phyloP scores from a whole-genome alignment of 305 asterid genomes.

The Galium porrigens region DNA sequence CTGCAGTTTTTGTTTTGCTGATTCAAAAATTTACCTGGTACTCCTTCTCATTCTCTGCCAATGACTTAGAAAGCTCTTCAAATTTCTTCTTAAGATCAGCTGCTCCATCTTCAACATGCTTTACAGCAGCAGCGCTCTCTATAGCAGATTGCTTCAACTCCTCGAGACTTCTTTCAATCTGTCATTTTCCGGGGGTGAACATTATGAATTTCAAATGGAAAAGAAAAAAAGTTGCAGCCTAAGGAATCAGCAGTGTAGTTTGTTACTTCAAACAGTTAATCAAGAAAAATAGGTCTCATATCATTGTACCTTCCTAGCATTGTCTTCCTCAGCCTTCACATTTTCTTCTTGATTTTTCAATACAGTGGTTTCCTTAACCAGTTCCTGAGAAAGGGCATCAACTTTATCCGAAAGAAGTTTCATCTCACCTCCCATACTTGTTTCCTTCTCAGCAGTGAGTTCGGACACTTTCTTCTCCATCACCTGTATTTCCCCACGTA shows the following conservation, averaged over 20 bases:
- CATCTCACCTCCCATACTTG: conserved; percentile 83
- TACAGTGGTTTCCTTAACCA: conserved; percentile 66
- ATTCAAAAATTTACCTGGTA: conserved; percentile 43
- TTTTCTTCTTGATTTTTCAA: conserved; percentile 60
- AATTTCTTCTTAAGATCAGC: conserved; percentile 48
- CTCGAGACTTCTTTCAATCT: conserved; percentile 55
- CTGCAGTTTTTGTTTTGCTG: conserved; percentile 2
- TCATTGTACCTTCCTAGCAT: conserved; percentile 44
- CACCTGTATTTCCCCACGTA: conserved; percentile 45
- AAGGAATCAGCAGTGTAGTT: background rate
- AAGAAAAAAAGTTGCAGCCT: conserved; percentile 8
- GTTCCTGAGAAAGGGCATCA: conserved; percentile 59
- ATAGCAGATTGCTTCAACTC: conserved; percentile 65
- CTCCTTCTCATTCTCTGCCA: conserved; percentile 80
- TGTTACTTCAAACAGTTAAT: background rate
- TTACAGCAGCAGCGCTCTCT: conserved; percentile 52
- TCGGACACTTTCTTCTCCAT: conserved; percentile 54
- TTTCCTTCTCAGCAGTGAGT: conserved; percentile 60
- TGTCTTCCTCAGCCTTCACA: conserved; percentile 52
- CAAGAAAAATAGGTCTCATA: background rate
- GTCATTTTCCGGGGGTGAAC: conserved; percentile 15
- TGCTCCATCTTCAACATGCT: conserved; percentile 70
- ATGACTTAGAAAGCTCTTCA: conserved; percentile 59
- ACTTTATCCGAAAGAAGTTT: conserved; percentile 60
- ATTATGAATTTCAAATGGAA: conserved; percentile 12